Evolutionary conservation across 2,329 filamentous ascomycete species (phyloP).

Genomic region (Arthrobotrys megalospora): DNA sequence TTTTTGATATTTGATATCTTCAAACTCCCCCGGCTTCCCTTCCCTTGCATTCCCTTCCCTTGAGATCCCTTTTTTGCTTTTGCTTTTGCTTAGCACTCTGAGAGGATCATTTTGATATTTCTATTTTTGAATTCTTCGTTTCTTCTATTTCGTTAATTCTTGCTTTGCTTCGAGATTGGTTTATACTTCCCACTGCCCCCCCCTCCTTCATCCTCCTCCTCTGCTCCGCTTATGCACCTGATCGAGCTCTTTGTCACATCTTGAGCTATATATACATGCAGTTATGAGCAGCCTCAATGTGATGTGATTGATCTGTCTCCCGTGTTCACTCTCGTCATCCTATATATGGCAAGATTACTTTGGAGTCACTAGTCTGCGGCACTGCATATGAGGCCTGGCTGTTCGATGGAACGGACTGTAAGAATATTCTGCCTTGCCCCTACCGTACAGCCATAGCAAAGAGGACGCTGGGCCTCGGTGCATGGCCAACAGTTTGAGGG

Average conservation of each 20-base stretch:
- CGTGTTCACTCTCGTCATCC: not conserved
- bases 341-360: not conserved
- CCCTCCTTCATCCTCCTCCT: not conserved
- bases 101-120: not conserved
- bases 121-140: not conserved
- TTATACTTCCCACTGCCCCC: not conserved
- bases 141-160: not conserved
- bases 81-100: not conserved
- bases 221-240: not conserved
- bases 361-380: too few species aligned
- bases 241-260: conserved; percentile 10
- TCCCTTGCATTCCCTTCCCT: not conserved
- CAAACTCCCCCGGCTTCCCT: too few species aligned
- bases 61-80: not conserved
- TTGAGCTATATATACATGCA: conserved; percentile 2
- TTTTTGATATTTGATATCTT: conserved; percentile 10
- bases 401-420: too few species aligned
- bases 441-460: too few species aligned
- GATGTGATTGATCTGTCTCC: not conserved
- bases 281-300: not conserved
- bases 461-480: too few species aligned
- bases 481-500: too few species aligned
- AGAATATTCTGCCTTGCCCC: too few species aligned
- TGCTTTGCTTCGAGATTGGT: not conserved
- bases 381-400: too few species aligned